A percentile compares a stretch with the other conserved stretches of the same genome.
phyloP scores from a whole-genome alignment of 305 asterid species.

The Solanum hybrid region DNA sequence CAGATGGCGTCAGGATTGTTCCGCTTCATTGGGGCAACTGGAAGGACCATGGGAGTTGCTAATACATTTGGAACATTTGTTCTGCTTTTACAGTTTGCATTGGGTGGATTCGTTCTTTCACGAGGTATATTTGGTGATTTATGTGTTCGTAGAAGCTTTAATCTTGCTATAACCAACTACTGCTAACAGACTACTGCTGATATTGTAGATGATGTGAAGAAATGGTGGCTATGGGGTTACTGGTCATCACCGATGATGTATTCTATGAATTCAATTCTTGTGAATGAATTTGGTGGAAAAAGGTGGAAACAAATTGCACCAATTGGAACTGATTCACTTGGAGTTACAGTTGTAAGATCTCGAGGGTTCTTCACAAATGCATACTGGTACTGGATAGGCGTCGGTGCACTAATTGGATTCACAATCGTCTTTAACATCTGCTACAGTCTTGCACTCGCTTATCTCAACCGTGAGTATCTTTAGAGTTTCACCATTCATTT shows the following conservation, averaged over 20 bases:
- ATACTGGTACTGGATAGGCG: not conserved
- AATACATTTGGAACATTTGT: constrained; percentile 63
- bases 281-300: constrained; percentile 51
- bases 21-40: constrained; percentile 50
- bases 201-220: constrained; percentile 36
- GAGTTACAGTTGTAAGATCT: not conserved
- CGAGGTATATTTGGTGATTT: constrained; percentile 24
- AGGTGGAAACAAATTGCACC: constrained; percentile 26
- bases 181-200: not conserved
- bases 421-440: constrained; percentile 41
- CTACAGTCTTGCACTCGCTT: constrained; percentile 45
- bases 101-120: constrained; percentile 58
- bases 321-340: not conserved
- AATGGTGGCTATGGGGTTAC: constrained; percentile 46
- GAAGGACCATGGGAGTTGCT: constrained; percentile 57
- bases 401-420: not conserved
- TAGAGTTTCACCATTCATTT: not conserved
- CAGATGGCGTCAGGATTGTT: constrained; percentile 43
- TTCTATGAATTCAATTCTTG: constrained; percentile 15
- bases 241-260: constrained; percentile 24
- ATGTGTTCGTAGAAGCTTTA: not conserved
- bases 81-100: constrained; percentile 37
- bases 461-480: constrained; percentile 48
- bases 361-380: not conserved
- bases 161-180: not conserved